Conservation (phyloP, 2,329 filamentous ascomycete species). For the Fusarium guadeloupense region DNA sequence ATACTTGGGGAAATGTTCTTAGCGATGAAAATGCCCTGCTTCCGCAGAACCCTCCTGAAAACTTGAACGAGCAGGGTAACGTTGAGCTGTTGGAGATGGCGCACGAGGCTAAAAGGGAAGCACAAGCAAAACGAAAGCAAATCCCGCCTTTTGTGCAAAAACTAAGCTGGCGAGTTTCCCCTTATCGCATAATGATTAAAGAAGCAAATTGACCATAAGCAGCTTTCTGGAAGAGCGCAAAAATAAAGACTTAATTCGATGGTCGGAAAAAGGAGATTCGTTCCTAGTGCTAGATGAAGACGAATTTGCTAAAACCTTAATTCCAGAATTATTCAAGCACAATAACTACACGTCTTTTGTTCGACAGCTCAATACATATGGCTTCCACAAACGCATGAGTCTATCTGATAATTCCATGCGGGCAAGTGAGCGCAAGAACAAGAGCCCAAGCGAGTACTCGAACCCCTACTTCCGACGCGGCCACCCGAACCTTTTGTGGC, state of each 20-base stretch:
- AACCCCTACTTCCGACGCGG: constrained; percentile 96
- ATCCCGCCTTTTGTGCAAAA: constrained; percentile 99
- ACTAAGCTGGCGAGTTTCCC: constrained; percentile 80
- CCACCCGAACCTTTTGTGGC: constrained; percentile 90
- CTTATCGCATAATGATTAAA: neutral
- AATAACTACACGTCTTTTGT: constrained; percentile 98
- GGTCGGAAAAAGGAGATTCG: constrained; percentile 95
- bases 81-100: constrained; percentile 83
- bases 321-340: constrained; percentile 98
- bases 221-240: constrained; percentile 94
- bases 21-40: constrained; percentile 54
- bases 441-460: constrained; percentile 97
- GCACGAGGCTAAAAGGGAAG: constrained; percentile 83
- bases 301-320: constrained; percentile 95
- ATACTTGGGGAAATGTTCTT: constrained; percentile 54
- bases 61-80: constrained; percentile 68
- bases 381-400: constrained; percentile 95
- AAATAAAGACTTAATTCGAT: constrained; percentile 93
- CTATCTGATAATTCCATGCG: constrained; percentile 98
- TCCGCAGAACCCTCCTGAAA: constrained; percentile 49
- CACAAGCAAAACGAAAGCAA: constrained; percentile 89
- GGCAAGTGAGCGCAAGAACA: constrained; percentile 95
- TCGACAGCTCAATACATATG: constrained; percentile 94
- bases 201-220: constrained; percentile 33
- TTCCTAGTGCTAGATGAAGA: constrained; percentile 98